Evolutionary conservation across 768 basidiomycete genomes (phyloP), one percentile per base, ranked within the genome.

Genomic region (Kwoniella botswanensis): DNA sequence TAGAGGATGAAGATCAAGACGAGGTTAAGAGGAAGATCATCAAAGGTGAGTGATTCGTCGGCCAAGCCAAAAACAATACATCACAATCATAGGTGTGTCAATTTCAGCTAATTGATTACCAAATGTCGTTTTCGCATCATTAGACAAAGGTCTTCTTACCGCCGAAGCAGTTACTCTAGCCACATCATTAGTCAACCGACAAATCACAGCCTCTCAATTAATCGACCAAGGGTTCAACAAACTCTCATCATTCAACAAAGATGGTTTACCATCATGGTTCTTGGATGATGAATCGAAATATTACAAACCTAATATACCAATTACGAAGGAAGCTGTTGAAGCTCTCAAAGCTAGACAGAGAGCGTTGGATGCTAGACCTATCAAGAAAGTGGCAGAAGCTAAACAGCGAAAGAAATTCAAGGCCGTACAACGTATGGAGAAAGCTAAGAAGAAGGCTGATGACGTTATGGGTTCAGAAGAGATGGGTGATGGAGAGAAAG

Each of bases 311-410:
- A 98, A 98, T 82, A 86, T 98, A 57, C 97, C 97, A n/a, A 87
- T 98, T 66, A 98, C 95, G 0, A 98, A 96, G 83, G 97, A 98
- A 82, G 97, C 97, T 11, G 86, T 98, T 67, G 87, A 88, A 60
- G 90, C 89, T 11, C 86, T 99, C 41, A 90, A 92, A 41, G 92
- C 92, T 22, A 93, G 92, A 84, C 92, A 95, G 84, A 91, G 96
- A 13, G 93, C 94, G 15, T 86, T 99, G 60, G 94, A 99, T 81
- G 94, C 96, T 0, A 89, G 97, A 26, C 97, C 97, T 18, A 98
- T 99, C 85, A 98, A 97, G 86, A 99, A 99, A 86, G 89, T 98
- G 7, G 97, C 96, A 10, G 97, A 98, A 85, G 97, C 97, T 15
- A 98, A 98, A 84, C 94, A 93, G 35, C 88, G 97, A 72, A 99